Evolutionary conservation across 1,139 yeast species (phyloP), one percentile per base, ranked within the genome.

Genomic region (Lodderomyces pseudojiufengensis): DNA sequence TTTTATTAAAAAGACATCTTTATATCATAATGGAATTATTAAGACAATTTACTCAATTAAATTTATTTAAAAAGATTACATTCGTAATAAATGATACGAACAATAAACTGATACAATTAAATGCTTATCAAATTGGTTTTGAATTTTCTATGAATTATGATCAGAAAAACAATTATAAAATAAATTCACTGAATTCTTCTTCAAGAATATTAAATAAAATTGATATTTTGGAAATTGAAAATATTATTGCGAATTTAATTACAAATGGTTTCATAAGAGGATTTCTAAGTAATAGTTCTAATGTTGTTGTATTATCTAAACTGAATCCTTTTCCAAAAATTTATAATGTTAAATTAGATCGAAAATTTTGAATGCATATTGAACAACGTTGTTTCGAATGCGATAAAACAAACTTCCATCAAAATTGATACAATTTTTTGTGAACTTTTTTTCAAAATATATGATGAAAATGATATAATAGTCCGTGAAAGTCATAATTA

Each of bases 221-320:
- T 23, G 41, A 56, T 13, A 46, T 62, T 24, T 82, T 78, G 46
- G 80, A 78, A 35, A 67, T 83, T 5, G 97, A 90, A 59, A 80
- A 94, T 45, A 59, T 76, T 18, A 49, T 88, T 28, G 90, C 96
- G 0, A 75, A 75, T 39, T 59, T 84, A 48, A 86, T 90, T 12
- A 65, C 71, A 34, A 61, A 59, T 29, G 85, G 86, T 9, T 63
- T 62, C 38, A 65, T 88, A 41, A 87, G 84, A 59, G 97, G 97
- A 1, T 90, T 88, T 56, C 61, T 90, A 16, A 84, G 95, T 6
- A 94, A 86, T 52, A 74, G 78, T 11, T 78, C 84, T 48, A 66
- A 77, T 37, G 83, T 85, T 41, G 64, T 88, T 21, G 96, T 90
- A 11, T 60, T 90, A 39, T 82, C 95, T 47, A 85, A 83, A 54